A percentile compares a stretch with the other conserved stretches of the same genome.
phyloP scores from a whole-genome alignment of 768 basidiomycete genomes.

The Lactarius sp. region DNA sequence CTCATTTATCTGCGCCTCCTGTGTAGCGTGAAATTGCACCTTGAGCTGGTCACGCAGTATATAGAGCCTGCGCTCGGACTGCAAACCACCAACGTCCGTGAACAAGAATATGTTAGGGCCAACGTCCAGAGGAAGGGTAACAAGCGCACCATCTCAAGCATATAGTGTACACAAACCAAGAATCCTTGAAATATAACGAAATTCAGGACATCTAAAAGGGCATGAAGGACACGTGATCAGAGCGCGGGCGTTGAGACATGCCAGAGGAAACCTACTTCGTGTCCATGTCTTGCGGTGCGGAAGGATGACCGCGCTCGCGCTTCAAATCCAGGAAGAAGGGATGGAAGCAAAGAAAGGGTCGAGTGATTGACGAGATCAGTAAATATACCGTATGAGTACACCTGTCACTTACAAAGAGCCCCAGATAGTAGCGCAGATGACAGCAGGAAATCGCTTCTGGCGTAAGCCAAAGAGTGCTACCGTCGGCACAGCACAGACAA shows the following conservation, averaged over 20 bases:
- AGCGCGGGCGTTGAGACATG: not conserved
- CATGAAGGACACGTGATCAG: slow-evolving; percentile 12
- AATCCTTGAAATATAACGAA: slow-evolving; percentile 78
- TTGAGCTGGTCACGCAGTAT: slow-evolving; percentile 51
- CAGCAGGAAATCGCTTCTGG: slow-evolving; percentile 60
- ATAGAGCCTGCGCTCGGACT: slow-evolving; percentile 46
- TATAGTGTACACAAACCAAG: slow-evolving; percentile 60
- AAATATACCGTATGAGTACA: not conserved
- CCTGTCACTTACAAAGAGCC: slow-evolving; percentile 31
- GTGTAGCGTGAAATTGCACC: slow-evolving; percentile 48
- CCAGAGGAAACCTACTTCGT: slow-evolving; percentile 34
- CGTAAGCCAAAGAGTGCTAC: slow-evolving; percentile 69
- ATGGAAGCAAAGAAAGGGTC: slow-evolving; percentile 31
- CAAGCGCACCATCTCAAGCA: slow-evolving; percentile 40
- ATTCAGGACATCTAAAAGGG: slow-evolving; percentile 51
- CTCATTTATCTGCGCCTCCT: slow-evolving; percentile 59
- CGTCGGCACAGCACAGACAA: slow-evolving; percentile 44
- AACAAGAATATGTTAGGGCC: not conserved
- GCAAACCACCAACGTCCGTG: not conserved
- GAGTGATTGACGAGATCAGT: slow-evolving; percentile 32
- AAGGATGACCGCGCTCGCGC: slow-evolving; percentile 35
- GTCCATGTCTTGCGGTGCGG: slow-evolving; percentile 37
- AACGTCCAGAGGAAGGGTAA: slow-evolving; percentile 1
- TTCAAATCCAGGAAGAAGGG: slow-evolving; percentile 30
- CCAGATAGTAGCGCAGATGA: slow-evolving; percentile 52